A percentile compares a stretch with the other conserved stretches of the same genome.
Evolutionary conservation across 140 eudicot species (phyloP).

Genomic region (Erigeron philadelphicus): DNA sequence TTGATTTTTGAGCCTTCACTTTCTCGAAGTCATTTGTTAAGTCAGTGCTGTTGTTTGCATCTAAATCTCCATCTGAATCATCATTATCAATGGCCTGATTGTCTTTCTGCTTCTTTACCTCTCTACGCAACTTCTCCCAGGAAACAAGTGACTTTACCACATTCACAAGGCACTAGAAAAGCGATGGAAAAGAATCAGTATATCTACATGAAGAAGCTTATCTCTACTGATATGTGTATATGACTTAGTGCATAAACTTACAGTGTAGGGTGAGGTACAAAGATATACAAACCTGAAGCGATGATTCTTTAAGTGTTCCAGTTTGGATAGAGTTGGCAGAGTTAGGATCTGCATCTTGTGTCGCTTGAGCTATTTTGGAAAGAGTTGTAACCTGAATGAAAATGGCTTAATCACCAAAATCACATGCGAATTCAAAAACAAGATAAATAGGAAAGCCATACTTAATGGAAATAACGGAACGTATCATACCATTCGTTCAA

Average conservation of each 20-base stretch:
- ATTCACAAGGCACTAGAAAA: slow-evolving; percentile 71
- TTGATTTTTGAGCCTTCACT: slow-evolving; percentile 90
- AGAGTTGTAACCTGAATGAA: slow-evolving; percentile 59
- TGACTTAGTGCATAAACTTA: neutral
- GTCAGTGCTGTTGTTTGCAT: slow-evolving; percentile 42
- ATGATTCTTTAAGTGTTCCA: slow-evolving; percentile 74
- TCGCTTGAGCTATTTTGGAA: slow-evolving; percentile 86
- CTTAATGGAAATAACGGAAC: neutral
- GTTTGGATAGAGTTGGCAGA: slow-evolving; percentile 60
- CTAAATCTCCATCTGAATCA: slow-evolving; percentile 34
- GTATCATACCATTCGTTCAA: slow-evolving; percentile 38
- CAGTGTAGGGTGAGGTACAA: neutral
- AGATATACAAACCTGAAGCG: slow-evolving; percentile 62
- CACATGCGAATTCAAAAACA: slow-evolving; percentile 14
- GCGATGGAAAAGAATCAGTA: slow-evolving; percentile 15
- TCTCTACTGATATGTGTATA: neutral
- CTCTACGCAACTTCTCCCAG: slow-evolving; percentile 77
- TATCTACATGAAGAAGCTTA: neutral
- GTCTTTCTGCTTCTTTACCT: slow-evolving; percentile 47
- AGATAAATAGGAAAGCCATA: slow-evolving; percentile 2
- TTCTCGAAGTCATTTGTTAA: slow-evolving; percentile 62
- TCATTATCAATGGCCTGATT: slow-evolving; percentile 36
- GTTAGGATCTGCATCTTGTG: slow-evolving; percentile 69
- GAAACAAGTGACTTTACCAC: slow-evolving; percentile 74
- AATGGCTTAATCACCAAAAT: slow-evolving; percentile 5